These are phyloP conservation scores for Bonia amplexicaulis DNA, from an alignment of 176 grass and related monocot genomes.

Conservation along the genomic window DNA sequence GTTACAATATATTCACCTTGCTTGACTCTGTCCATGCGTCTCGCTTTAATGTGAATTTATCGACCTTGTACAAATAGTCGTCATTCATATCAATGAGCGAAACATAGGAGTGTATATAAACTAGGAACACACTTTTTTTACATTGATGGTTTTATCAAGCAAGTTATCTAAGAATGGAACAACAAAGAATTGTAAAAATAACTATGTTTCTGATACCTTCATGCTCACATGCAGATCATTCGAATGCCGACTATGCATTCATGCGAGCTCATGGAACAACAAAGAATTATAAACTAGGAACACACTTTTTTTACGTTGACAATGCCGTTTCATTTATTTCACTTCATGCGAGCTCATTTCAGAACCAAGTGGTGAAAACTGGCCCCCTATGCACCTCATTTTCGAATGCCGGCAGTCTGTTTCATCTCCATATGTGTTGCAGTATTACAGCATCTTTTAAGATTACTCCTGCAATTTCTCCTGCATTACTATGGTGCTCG, in stretches of 20 bases:
- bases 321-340: background rate
- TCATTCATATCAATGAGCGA: background rate
- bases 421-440: background rate
- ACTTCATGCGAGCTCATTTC: background rate
- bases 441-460: background rate
- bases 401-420: background rate
- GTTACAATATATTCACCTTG: background rate
- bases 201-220: background rate
- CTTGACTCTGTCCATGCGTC: background rate
- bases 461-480: background rate
- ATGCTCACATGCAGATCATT: slow-evolving; percentile 25
- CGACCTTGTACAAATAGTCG: background rate
- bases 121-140: background rate
- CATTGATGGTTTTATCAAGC: background rate
- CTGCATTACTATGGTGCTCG: background rate
- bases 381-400: background rate
- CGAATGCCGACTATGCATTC: no score
- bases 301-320: no score
- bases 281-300: no score
- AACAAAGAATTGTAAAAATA: background rate
- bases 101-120: background rate
- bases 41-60: background rate
- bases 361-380: background rate
- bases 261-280: no score
- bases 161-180: background rate